These are phyloP conservation scores for Benincasa hispida DNA, from an alignment of 306 rosid genomes.

Conservation along the genomic window DNA sequence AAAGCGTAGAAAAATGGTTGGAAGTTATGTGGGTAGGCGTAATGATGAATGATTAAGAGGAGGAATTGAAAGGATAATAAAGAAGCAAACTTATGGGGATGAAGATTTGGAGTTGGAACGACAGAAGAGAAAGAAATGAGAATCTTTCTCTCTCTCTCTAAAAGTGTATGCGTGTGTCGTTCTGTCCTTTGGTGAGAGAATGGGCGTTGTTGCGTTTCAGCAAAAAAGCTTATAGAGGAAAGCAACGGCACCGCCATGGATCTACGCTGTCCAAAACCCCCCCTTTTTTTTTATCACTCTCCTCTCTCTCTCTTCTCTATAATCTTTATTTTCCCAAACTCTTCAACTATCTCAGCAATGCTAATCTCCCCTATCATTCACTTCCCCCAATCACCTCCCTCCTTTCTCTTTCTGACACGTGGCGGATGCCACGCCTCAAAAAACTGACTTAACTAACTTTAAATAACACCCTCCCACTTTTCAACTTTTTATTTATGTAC, in stretches of 20 bases:
- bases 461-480: neutral
- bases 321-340: neutral
- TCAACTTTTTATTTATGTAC: neutral
- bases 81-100: neutral
- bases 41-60: neutral
- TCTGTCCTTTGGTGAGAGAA: neutral
- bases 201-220: neutral
- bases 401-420: constrained; percentile 1
- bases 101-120: no score
- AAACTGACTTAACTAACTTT: constrained; percentile 6
- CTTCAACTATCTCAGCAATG: neutral
- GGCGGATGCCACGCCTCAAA: neutral
- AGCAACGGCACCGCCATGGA: constrained; percentile 9
- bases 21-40: neutral
- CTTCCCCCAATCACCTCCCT: neutral
- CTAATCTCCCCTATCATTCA: neutral
- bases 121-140: no score
- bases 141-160: no score
- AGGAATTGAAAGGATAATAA: neutral
- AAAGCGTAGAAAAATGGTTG: neutral
- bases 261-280: constrained; percentile 8
- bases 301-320: neutral
- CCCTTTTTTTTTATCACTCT: neutral
- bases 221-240: neutral
- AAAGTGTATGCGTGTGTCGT: neutral